Evolutionary conservation across 2,329 filamentous ascomycete species (phyloP), one percentile per base, ranked within the genome.

Genomic region (Fusarium multiceps): DNA sequence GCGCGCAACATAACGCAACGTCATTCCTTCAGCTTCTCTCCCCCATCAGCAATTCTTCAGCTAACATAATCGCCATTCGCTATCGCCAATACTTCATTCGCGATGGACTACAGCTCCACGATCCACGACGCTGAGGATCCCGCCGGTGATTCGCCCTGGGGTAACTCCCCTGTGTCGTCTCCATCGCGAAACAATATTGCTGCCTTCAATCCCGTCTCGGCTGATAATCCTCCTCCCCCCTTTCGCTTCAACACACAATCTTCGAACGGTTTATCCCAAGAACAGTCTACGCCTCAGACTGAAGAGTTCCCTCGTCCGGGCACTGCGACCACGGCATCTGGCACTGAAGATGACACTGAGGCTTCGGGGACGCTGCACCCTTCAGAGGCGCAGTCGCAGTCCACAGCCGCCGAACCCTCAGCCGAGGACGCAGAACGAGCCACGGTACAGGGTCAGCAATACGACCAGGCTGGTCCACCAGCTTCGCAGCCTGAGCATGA

Each of bases 91-190:
- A 48, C 49, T 53, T 58, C 60, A 30, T 46, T 59, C 69, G 75
- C 75, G 69, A 89, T 89, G 87, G 87, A 89, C 79, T 89, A 89
- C 78, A 85, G 84, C 77, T 78, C 86, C 67, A 84, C 86, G 16
- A 86, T 88, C 72, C 75, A 83, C 75, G 87, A 89, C 71, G 80
- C 81, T 54, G 87, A 89, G 47, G 83, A 88, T 69, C 81, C 84
- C 20, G 81, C 79, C 47, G 85, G 82, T 61, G 82, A 80, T 64
- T 88, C 86, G 32, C 87, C 87, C 4, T 89, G 87, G 87, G 86
- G 85, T 16, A 84, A 82, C 60, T 86, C 85, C 32, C 87, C 87
- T 7, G 80, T 80, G 25, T 80, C 83, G 18, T 86, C 86, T 21
- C 86, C 87, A 30, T 80, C 81, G 61, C 82, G 82, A 69, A 82